Base-by-base conservation (phyloP, 2,329 filamentous ascomycete genomes). In the Tolypocladium sp. region DNA sequence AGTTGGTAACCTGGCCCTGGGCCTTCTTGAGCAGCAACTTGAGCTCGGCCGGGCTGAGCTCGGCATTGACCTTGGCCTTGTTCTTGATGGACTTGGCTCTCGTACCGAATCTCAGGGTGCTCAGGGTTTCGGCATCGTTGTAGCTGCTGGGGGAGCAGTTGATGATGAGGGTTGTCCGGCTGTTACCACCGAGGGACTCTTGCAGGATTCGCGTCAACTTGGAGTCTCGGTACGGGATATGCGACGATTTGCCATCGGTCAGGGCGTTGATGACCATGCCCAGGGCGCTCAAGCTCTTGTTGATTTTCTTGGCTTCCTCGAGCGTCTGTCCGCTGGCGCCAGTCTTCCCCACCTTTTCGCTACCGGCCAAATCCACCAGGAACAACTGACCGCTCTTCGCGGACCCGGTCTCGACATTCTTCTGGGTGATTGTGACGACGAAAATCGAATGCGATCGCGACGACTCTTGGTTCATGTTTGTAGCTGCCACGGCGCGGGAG, bases 261-360 rank as follows among this genome's bases (percentile, higher is more conserved):
- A 99, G 79, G 58, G 92, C 86, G 76, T 97, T 97, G 82, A 99
- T 99, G 77, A 97, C 94, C 92, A 97, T 97, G 69, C 94, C 94
- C 61, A 99, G 82, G 58, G 94, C 92, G 77, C 92, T 97, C 79
- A 99, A 83, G 82, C 92, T 97, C 83, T 97, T 97, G 83, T 99
- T 99, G 83, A 99, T 99, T 82, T 99, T 99, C 82, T 97, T 97
- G 62, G 94, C 94, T 74, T 99, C 94, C 74, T 97, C 94, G 51
- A 99, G 81, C 5, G 93, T 97, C 76, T 97, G 94, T 59, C 94
- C 94, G 72, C 91, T 97, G 63, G 94, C 94, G 67, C 94, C 94
- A 37, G 94, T 99, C 83, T 99, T 97, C 72, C 94, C 93, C 57
- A 97, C 92, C 79, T 97, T 97, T 78, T 99, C 94, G 70, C 91